Evolutionary conservation across 2,329 filamentous ascomycete genomes (phyloP).

Genomic region (Sphaerulina populicola): DNA sequence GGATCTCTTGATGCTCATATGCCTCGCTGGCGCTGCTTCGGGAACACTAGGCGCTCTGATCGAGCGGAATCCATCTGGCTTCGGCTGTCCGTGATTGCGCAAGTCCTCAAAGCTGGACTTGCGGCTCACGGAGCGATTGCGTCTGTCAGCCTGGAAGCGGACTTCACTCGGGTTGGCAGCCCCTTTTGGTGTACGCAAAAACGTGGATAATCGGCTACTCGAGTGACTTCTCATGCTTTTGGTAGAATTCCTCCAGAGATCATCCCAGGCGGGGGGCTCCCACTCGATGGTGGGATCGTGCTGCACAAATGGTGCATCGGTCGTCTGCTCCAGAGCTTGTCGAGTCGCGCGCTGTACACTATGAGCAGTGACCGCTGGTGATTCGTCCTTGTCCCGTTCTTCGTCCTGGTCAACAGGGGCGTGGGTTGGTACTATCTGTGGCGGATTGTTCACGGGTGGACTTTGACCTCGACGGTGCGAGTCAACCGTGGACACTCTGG

Average conservation of each 20-base stretch:
- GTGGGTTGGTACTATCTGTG: not conserved
- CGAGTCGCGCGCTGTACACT: conserved; percentile 1
- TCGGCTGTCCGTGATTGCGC: not conserved
- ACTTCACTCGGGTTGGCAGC: not conserved
- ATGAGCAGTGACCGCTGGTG: not conserved
- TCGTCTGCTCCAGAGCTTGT: not conserved
- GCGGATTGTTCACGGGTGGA: not conserved
- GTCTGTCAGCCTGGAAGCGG: not conserved
- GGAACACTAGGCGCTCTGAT: not conserved
- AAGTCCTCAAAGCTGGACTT: conserved; percentile 7
- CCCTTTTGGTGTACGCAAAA: not conserved
- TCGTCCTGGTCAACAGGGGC: not conserved
- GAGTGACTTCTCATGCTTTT: conserved; percentile 3
- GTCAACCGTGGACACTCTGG: not conserved
- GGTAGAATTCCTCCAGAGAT: conserved; percentile 4
- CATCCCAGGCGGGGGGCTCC: conserved; percentile 6
- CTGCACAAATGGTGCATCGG: not conserved
- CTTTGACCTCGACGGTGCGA: conserved; percentile 1
- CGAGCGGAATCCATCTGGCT: not conserved
- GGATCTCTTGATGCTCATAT: not conserved
- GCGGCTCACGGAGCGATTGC: conserved; percentile 1
- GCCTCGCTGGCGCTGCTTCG: not conserved
- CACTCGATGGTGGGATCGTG: conserved; percentile 6
- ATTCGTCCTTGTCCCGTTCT: not conserved
- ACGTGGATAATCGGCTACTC: not conserved